Conservation (phyloP, 1,284 basidiomycete genomes). For the Apiotrichum veenhuisii region DNA sequence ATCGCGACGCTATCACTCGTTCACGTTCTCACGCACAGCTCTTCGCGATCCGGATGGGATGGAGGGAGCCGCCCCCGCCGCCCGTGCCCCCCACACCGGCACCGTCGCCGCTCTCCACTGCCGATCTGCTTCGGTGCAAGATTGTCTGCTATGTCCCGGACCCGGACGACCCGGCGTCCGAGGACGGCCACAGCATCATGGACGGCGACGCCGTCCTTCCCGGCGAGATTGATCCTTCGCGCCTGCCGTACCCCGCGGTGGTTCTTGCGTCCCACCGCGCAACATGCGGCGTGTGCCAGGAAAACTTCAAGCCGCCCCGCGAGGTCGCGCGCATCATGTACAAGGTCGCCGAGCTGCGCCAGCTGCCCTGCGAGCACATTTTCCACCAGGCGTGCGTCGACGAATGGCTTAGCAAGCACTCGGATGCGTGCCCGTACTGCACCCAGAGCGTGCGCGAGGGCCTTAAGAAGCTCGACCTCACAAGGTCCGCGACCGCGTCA, state of each 20-base stretch:
- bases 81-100: not conserved
- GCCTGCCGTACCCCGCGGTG: slow-evolving; percentile 23
- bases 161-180: slow-evolving; percentile 10
- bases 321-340: slow-evolving; percentile 23
- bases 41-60: not conserved
- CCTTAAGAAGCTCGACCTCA: not conserved
- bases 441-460: slow-evolving; percentile 26
- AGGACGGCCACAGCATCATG: not conserved
- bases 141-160: slow-evolving; percentile 30
- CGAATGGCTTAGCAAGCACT: slow-evolving; percentile 33
- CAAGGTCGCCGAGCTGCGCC: slow-evolving; percentile 26
- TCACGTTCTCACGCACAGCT: not conserved
- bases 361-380: slow-evolving; percentile 34
- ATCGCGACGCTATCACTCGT: no score
- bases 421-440: slow-evolving; percentile 38
- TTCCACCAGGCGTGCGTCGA: slow-evolving; percentile 42
- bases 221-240: slow-evolving; percentile 9
- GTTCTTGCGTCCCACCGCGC: slow-evolving; percentile 23
- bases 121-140: slow-evolving; percentile 18
- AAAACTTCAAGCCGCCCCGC: slow-evolving; percentile 25
- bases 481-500: not conserved
- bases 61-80: not conserved
- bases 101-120: not conserved
- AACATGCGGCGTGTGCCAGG: slow-evolving; percentile 40
- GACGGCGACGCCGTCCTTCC: slow-evolving; percentile 7